These are phyloP conservation scores for Gracilaria vermiculophylla DNA, from an alignment of 23 red algal genomes.

Conservation along the genomic window DNA sequence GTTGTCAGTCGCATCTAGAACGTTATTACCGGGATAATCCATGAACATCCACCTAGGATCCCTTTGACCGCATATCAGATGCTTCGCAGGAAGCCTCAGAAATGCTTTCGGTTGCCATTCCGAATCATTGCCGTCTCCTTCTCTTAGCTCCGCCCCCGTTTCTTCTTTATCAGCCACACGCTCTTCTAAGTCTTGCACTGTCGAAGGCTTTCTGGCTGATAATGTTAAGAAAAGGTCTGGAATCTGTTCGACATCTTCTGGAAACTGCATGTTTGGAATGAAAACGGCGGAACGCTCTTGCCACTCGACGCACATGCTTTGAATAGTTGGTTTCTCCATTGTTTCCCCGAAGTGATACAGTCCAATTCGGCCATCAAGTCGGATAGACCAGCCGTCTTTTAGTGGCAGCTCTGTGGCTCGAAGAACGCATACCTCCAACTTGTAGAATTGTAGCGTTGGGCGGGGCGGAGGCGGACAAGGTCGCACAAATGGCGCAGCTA, in stretches of 20 bases:
- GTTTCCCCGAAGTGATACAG: slow-evolving; percentile 70
- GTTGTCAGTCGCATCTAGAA: slow-evolving; percentile 55
- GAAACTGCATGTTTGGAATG: slow-evolving; percentile 84
- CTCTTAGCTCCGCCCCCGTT: not conserved
- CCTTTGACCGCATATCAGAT: slow-evolving; percentile 61
- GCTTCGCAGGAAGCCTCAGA: slow-evolving; percentile 65
- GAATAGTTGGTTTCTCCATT: slow-evolving; percentile 46
- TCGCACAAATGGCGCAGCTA: slow-evolving; percentile 49
- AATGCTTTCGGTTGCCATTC: slow-evolving; percentile 65
- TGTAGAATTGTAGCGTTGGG: slow-evolving; percentile 74
- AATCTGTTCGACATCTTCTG: slow-evolving; percentile 81
- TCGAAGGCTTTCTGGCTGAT: slow-evolving; percentile 62
- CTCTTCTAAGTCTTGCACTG: slow-evolving; percentile 61
- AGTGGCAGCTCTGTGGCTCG: slow-evolving; percentile 80
- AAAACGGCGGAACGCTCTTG: slow-evolving; percentile 51
- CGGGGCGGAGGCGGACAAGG: slow-evolving; percentile 71
- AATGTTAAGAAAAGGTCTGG: slow-evolving; percentile 80
- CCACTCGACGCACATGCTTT: slow-evolving; percentile 66
- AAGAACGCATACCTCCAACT: slow-evolving; percentile 60
- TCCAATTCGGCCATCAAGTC: slow-evolving; percentile 55
- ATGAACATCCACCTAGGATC: slow-evolving; percentile 88
- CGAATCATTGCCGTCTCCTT: slow-evolving; percentile 16
- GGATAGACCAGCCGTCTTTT: slow-evolving; percentile 62
- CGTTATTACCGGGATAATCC: slow-evolving; percentile 78
- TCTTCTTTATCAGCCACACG: slow-evolving; percentile 12